phyloP scores from a whole-genome alignment of 148 eudicot genomes.

The Cornus kousa region DNA sequence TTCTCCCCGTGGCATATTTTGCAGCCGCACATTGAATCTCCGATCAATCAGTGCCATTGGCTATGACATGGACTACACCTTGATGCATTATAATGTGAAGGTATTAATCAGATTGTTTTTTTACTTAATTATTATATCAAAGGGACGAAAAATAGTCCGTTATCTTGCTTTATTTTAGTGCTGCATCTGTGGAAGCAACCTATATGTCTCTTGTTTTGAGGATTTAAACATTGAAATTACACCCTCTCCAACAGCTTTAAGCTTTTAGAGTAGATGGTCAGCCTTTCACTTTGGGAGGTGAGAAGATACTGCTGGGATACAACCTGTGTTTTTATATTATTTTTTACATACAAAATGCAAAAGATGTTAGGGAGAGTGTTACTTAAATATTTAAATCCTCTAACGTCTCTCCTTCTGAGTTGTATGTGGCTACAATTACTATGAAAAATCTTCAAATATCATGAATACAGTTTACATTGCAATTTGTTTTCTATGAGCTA shows the following conservation, averaged over 20 bases:
- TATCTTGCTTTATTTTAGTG: neutral
- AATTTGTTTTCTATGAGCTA: neutral
- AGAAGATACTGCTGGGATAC: no score
- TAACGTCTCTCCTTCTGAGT: neutral
- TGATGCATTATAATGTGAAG: slow-evolving; percentile 95
- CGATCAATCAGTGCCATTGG: slow-evolving; percentile 96
- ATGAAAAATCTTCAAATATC: neutral
- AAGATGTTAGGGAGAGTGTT: no score
- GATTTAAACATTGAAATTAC: no score
- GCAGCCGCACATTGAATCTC: slow-evolving; percentile 88
- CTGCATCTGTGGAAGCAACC: neutral
- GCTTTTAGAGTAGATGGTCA: no score
- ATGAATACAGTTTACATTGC: neutral
- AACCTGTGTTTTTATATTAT: no score
- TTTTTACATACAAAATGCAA: no score
- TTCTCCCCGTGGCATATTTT: slow-evolving; percentile 92
- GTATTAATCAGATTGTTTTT: slow-evolving; percentile 28
- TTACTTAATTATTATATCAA: neutral
- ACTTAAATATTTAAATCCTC: no score
- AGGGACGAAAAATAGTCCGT: neutral
- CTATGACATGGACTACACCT: slow-evolving; percentile 98
- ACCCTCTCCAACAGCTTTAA: no score
- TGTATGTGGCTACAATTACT: neutral
- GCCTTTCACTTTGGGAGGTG: no score
- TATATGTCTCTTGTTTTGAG: neutral